Base-by-base conservation (phyloP, 805 yeast species). In the Yamadazyma akitaensis region DNA sequence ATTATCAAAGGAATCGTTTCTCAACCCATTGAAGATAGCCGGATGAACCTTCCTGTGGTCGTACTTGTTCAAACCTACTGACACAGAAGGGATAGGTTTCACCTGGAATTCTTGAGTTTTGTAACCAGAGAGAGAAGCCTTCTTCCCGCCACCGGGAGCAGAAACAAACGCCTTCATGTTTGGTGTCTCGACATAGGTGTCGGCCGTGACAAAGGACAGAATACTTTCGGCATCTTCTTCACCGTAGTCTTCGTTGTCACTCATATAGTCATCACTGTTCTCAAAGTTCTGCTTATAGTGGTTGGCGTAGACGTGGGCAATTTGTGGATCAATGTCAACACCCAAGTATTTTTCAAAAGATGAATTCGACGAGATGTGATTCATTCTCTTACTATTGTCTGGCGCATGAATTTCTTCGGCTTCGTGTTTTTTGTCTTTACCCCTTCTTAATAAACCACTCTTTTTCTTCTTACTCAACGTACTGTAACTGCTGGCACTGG, bases 1-100 rank as follows among this genome's bases (percentile, higher is more conserved):
- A 56, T 86, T 84, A 64, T 94, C 99, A 2, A 95, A 86, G 40
- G 84, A 75, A 62, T 92, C 98, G 36, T 81, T 77, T 66, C 92
- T 82, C 3, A 40, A 9, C 18, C 46, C 53, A 8, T 25, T 31
- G 36, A 51, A 31, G 3, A 90, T 11, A 85, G 82, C 61, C 25
- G 63, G 63, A 51, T 79, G 78, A 8, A 82, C 58, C 17, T 72
- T 73, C 18, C 72, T 73, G 0, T 84, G 78, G 19, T 81, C 73
- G 49, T 82, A 63, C 39, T 74, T 77, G 44, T 76, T 68, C 43
- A 84, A 61, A 0, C 81, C 67, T 1, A 75, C 67, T 53, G 79
- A 79, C 46, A 82, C 65, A 35, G 70, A 66, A 1, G 73, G 63
- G 16, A 43, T 28, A 3, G 61, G 52, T 24, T 51, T 54, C 12